These are phyloP conservation scores for Nepenthes mirabilis DNA, from an alignment of 148 eudicot genomes.

Conservation along the genomic window DNA sequence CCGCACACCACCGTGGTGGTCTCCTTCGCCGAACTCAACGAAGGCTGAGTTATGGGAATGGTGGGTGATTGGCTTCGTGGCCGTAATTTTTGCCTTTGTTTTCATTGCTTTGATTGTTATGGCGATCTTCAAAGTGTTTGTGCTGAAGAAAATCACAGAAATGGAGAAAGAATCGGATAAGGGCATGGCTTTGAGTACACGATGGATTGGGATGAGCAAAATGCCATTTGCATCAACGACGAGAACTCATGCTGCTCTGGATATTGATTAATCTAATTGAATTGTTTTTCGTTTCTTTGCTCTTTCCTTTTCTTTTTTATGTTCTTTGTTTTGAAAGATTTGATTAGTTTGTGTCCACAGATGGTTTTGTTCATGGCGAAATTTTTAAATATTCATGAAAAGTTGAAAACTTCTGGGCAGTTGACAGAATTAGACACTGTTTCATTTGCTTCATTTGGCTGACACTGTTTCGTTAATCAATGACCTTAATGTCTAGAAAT, in stretches of 20 bases:
- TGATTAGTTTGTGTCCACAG: background rate
- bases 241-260: conserved; percentile 64
- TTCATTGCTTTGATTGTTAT: conserved; percentile 14
- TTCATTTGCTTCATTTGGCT: background rate
- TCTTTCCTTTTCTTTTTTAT: background rate
- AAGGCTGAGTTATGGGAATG: conserved; percentile 22
- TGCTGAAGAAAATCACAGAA: conserved; percentile 13
- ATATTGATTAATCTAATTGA: conserved; percentile 43
- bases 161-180: conserved; percentile 54
- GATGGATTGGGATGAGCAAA: conserved; percentile 54
- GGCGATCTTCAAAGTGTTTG: conserved; percentile 12
- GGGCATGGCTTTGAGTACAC: conserved; percentile 37
- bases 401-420: background rate
- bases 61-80: conserved; percentile 49
- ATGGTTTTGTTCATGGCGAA: background rate
- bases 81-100: conserved; percentile 30
- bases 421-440: background rate
- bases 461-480: background rate
- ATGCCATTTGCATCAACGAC: conserved; percentile 63
- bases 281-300: background rate
- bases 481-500: background rate
- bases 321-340: background rate
- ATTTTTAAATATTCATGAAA: background rate
- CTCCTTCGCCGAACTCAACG: background rate
- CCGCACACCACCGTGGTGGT: background rate